Conservation (phyloP, 225 moss, liverwort and hornwort species). For the Physcomitrellopsis africana region DNA sequence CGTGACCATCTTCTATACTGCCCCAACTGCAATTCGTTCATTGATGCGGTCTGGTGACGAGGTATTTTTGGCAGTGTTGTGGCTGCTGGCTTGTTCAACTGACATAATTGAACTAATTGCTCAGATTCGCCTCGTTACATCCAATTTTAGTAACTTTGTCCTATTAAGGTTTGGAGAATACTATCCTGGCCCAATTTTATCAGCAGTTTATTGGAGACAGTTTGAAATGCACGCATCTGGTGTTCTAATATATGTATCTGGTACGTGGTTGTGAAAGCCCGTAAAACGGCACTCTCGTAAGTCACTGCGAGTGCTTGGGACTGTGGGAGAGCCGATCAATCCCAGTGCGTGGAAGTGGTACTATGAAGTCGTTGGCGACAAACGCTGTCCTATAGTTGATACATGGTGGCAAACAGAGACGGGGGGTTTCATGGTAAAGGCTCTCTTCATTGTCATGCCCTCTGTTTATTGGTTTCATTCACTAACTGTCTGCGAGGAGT, state of each 20-base stretch:
- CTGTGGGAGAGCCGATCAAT: slow-evolving; percentile 96
- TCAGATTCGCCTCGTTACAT: not conserved
- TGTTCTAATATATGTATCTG: slow-evolving; percentile 11
- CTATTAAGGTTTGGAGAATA: not conserved
- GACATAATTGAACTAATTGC: not conserved
- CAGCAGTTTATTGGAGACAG: not conserved
- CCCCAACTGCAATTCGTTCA: slow-evolving; percentile 89
- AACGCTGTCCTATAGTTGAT: slow-evolving; percentile 88
- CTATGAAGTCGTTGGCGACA: slow-evolving; percentile 89
- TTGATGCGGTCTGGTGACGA: slow-evolving; percentile 93
- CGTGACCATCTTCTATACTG: slow-evolving; percentile 91
- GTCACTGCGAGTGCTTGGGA: slow-evolving; percentile 82
- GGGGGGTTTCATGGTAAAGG: slow-evolving; percentile 91
- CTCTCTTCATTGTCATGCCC: not conserved
- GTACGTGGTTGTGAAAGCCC: slow-evolving; percentile 55
- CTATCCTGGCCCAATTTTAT: not conserved
- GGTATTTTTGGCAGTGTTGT: slow-evolving; percentile 40
- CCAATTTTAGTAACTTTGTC: slow-evolving; percentile 1
- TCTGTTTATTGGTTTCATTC: not conserved
- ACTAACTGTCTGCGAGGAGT: not conserved
- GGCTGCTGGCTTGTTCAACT: slow-evolving; percentile 8
- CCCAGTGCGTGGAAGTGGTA: slow-evolving; percentile 99
- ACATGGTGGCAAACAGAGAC: slow-evolving; percentile 99
- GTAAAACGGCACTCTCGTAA: slow-evolving; percentile 79
- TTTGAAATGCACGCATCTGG: not conserved